These are phyloP conservation scores for Colletotrichum salicis DNA, from an alignment of 2,329 filamentous ascomycete genomes.

Conservation along the genomic window DNA sequence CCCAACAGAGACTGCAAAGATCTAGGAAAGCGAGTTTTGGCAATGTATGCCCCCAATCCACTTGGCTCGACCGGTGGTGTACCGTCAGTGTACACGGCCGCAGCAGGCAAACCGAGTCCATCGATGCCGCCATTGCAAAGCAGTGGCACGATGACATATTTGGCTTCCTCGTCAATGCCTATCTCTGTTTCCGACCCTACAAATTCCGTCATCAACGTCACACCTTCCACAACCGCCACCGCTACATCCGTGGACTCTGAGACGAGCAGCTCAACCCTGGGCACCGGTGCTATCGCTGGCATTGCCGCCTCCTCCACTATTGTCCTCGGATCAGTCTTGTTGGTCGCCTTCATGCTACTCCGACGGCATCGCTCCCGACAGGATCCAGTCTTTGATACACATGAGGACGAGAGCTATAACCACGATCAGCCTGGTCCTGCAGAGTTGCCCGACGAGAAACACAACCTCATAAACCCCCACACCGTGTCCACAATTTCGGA, in stretches of 20 bases:
- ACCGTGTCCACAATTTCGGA: not conserved
- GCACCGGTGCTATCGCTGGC: constrained; percentile 14
- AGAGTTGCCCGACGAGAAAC: constrained; percentile 20
- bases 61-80: constrained; percentile 16
- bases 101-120: not conserved
- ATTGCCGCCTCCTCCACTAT: constrained; percentile 13
- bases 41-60: constrained; percentile 4
- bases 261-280: not conserved
- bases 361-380: not conserved
- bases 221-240: not conserved
- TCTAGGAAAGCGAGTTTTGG: constrained; percentile 11
- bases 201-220: not conserved
- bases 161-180: not conserved
- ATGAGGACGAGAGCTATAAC: not conserved
- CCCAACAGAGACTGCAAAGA: constrained; percentile 11
- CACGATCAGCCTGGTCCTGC: not conserved
- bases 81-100: not conserved
- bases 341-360: constrained; percentile 8
- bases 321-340: not conserved
- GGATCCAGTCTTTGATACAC: not conserved
- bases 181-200: not conserved
- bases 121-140: not conserved
- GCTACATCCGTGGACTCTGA: too few species aligned
- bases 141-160: not conserved
- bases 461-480: not conserved